Percentiles rank a stretch among this genome's conserved stretches.
Conservation (phyloP, 768 basidiomycete species). For the Tulasnella sp. region DNA sequence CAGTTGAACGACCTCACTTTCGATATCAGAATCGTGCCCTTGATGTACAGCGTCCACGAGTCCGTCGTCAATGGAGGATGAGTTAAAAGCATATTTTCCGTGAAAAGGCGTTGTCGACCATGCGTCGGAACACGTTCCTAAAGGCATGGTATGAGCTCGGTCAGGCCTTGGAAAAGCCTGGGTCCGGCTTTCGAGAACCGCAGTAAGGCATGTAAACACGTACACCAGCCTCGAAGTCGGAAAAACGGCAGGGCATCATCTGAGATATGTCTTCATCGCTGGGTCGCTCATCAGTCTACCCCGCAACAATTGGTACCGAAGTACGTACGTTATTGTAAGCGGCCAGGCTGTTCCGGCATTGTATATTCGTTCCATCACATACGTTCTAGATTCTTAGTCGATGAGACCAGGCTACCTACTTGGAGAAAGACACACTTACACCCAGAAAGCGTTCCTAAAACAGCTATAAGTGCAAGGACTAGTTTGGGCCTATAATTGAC, state of each 20-base stretch:
- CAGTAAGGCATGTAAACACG: not conserved
- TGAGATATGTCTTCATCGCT: constrained; percentile 1
- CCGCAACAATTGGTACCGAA: not conserved
- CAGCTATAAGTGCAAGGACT: not conserved
- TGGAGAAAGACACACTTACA: not conserved
- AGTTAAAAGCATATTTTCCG: constrained; percentile 43
- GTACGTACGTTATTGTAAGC: not conserved
- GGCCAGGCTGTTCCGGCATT: not conserved
- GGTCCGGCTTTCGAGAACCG: not conserved
- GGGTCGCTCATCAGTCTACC: not conserved
- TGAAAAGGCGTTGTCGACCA: constrained; percentile 54
- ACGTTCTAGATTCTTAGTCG: not conserved
- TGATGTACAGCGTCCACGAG: constrained; percentile 60
- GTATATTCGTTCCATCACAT: not conserved
- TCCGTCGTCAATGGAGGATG: constrained; percentile 56
- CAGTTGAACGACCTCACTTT: constrained; percentile 17
- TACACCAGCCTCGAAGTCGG: constrained; percentile 4
- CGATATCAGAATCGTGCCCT: constrained; percentile 53
- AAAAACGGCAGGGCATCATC: not conserved
- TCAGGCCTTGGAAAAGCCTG: not conserved
- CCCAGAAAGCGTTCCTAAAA: not conserved
- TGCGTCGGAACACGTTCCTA: not conserved
- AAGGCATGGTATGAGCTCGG: not conserved
- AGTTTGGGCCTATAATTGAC: not conserved
- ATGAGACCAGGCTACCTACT: not conserved